phyloP scores from a whole-genome alignment of 495 filamentous ascomycete species.

The Talaromyces ruber region DNA sequence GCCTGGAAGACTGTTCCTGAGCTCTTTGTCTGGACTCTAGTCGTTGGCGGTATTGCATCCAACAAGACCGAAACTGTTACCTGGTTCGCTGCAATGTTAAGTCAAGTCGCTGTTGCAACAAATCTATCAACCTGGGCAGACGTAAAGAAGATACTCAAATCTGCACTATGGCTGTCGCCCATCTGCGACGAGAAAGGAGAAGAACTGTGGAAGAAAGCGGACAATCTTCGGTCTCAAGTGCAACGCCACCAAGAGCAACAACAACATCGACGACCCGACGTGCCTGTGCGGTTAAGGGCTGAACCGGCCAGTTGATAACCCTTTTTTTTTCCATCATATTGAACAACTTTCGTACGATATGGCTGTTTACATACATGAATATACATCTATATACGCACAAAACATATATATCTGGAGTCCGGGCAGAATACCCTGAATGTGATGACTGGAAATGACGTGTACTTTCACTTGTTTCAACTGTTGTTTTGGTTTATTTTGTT shows the following conservation, averaged over 20 bases:
- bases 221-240: conserved; percentile 1
- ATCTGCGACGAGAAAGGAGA: conserved; percentile 5
- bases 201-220: conserved; percentile 6
- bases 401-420: conserved; percentile 1
- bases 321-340: background rate
- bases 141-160: conserved; percentile 3
- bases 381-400: background rate
- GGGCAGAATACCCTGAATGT: conserved; percentile 1
- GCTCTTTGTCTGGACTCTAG: conserved; percentile 2
- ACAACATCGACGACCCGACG: background rate
- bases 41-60: conserved; percentile 7
- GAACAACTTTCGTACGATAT: background rate
- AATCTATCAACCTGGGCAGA: conserved; percentile 5
- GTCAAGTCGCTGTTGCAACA: background rate
- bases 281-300: background rate
- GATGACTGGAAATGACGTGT: conserved; percentile 3
- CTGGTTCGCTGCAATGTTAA: conserved; percentile 6
- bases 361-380: background rate
- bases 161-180: background rate
- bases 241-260: conserved; percentile 2
- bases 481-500: background rate
- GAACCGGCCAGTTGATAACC: background rate
- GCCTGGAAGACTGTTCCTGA: conserved; percentile 2
- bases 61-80: conserved; percentile 1
- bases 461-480: background rate